Base-by-base conservation (phyloP, 768 basidiomycete genomes). In the Hericium rajendrae region DNA sequence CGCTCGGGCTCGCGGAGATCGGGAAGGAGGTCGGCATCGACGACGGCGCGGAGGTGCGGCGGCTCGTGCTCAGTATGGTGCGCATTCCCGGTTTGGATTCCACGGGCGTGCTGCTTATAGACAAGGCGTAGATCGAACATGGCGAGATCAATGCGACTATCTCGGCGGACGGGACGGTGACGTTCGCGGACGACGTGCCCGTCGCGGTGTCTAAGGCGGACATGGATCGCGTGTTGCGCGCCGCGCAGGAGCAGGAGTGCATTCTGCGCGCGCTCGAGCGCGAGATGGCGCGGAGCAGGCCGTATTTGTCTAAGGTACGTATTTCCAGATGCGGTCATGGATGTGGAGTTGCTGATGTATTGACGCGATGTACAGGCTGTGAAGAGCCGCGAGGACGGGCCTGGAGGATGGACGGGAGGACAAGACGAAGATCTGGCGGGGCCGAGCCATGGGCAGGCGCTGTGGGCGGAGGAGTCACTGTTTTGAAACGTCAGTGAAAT, bases 11-110 rank as follows among this genome's bases (percentile, higher is more conserved):
- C 8, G 70, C 76, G 0, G 88, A 93, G 61, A 90, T 94, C 52
- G 85, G 79, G 2, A 75, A 74, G 15, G 73, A 74, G 11, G 73
- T 80, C 64, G 74, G 75, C 54, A 77, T 83, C 48, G 73, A 78
- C 4, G 75, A 64, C 22, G 76, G 78, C 51, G 80, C 77, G 13
- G 79, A 82, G 48, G 82, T 84, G 11, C 75, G 82, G 28, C 72
- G 72, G 3, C 65, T 90, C 51, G 70, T 93, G 18, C 66, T 89
- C 5, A 82, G 78, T 70, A 91, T 93, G 91, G 91, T 91, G 78
- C 65, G 26, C 56, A 10, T n/a, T n/a, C n/a, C 38, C 37, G 20
- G n/a, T 11, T 16, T 22, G 54, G 49, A 10, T 38, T 48, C 0
- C 48, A 32, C 28, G 8, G 28, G 8, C 28, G 28, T 1, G 4